Base-by-base conservation (phyloP, 78 protist species). In the Anaeramoeba flamelloides region DNA sequence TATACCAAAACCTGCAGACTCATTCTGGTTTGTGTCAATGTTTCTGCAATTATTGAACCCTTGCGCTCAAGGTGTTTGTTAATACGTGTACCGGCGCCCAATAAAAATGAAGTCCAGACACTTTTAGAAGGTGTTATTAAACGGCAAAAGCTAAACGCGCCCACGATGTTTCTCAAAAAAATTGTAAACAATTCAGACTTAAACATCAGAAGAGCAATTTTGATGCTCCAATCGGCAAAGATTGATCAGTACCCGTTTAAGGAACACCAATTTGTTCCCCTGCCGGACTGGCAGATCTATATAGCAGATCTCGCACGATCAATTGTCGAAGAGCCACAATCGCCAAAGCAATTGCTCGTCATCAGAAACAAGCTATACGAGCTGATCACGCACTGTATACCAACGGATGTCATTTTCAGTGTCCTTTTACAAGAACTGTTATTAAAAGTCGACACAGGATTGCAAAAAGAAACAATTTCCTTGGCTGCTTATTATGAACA, bases 381-480 rank as follows among this genome's bases (percentile, higher is more conserved):
- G 76, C 90, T 96, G 2, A 79, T 96, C 1, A 79, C 82, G 4
- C 93, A 93, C 81, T 93, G 97, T 88, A 93, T 96, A 1, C 99
- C 99, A 0, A 79, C 97, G 0, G 92, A 89, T 0, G 36, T 88
- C 40, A 92, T 96, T 79, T 39, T 96, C 40, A 86, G 87, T 87
- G 75, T 78, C 2, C 74, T 79, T 17, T 1, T 12, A 31, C 81
- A 1, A 2, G 39, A 40, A 36, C 77, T 80, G 31, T 36, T 80
- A 30, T 2, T 22, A 30, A 74, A 75, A n/a, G n/a, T n/a, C n/a
- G n/a, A n/a, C n/a, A n/a, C n/a, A n/a, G n/a, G n/a, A n/a, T n/a
- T n/a, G n/a, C n/a, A n/a, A n/a, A n/a, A n/a, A n/a, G n/a, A n/a
- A n/a, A n/a, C n/a, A n/a, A n/a, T n/a, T n/a, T n/a, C n/a, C n/a